Evolutionary conservation across 768 basidiomycete species (phyloP).

Genomic region (Terana coerulea): DNA sequence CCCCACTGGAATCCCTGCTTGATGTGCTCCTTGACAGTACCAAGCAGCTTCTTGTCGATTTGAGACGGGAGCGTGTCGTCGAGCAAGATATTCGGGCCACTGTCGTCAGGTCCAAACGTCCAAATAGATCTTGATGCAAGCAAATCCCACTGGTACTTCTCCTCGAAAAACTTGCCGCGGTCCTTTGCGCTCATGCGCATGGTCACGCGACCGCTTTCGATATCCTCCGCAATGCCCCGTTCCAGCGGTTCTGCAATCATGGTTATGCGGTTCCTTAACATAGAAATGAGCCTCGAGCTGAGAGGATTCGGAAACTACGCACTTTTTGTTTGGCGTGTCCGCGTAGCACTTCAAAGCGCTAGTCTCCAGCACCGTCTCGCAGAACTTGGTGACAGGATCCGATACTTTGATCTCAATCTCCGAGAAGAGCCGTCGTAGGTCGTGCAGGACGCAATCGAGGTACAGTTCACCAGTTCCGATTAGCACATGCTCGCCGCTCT

Average conservation of each 20-base stretch:
- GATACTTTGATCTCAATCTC: slow-evolving; percentile 99
- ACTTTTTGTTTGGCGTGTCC: slow-evolving; percentile 99
- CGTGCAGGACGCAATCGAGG: slow-evolving; percentile 96
- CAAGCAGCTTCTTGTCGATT: slow-evolving; percentile 90
- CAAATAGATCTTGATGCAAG: slow-evolving; percentile 97
- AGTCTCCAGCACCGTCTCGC: slow-evolving; percentile 97
- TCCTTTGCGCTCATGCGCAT: slow-evolving; percentile 97
- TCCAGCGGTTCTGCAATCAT: slow-evolving; percentile 99
- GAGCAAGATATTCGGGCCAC: slow-evolving; percentile 87
- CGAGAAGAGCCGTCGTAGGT: slow-evolving; percentile 85
- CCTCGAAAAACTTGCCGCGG: slow-evolving; percentile 92
- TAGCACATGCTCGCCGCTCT: slow-evolving; percentile 95
- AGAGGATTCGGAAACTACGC: slow-evolving; percentile 27
- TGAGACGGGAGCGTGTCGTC: slow-evolving; percentile 97
- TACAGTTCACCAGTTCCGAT: slow-evolving; percentile 97
- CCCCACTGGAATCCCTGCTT: slow-evolving; percentile 99
- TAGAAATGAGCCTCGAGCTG: neutral
- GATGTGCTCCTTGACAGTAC: slow-evolving; percentile 88
- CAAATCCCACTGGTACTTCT: slow-evolving; percentile 97
- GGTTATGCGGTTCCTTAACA: slow-evolving; percentile 86
- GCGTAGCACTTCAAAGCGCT: slow-evolving; percentile 98
- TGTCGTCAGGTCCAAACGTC: slow-evolving; percentile 98
- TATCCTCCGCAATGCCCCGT: slow-evolving; percentile 92
- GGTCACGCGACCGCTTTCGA: slow-evolving; percentile 88
- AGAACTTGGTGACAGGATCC: slow-evolving; percentile 97